phyloP scores from a whole-genome alignment of 2,329 filamentous ascomycete species.

The Lachnellula cervina region DNA sequence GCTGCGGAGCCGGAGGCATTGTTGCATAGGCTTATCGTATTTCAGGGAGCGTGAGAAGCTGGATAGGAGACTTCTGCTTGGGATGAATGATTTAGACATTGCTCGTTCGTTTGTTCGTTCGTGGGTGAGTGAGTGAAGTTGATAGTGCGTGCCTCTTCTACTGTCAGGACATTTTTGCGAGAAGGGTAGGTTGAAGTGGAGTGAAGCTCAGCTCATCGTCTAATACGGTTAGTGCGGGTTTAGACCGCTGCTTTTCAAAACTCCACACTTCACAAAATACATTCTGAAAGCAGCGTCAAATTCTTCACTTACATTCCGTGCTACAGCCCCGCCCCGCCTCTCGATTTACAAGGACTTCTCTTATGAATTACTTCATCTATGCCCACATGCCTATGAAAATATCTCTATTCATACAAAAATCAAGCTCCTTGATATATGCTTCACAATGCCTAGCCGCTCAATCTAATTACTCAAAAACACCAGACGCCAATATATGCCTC shows the following conservation, averaged over 20 bases:
- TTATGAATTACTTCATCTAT: slow-evolving; percentile 9
- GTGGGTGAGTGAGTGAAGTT: not conserved
- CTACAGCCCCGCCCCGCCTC: slow-evolving; percentile 6
- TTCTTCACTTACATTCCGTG: slow-evolving; percentile 8
- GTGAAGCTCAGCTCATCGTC: not conserved
- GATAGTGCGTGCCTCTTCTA: not conserved
- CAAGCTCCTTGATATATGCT: slow-evolving; percentile 1
- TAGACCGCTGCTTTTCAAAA: not conserved
- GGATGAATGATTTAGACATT: not conserved
- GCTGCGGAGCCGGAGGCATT: not conserved
- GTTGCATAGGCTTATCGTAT: not conserved
- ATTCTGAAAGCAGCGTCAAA: slow-evolving; percentile 2
- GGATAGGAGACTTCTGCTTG: not conserved
- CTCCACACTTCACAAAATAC: not conserved
- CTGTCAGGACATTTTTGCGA: not conserved
- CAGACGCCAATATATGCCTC: slow-evolving; percentile 12
- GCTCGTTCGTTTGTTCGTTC: no score
- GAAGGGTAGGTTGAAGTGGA: no score
- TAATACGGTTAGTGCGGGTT: not conserved
- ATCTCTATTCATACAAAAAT: slow-evolving; percentile 14
- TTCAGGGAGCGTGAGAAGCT: not conserved
- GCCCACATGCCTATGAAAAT: slow-evolving; percentile 1
- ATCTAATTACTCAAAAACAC: slow-evolving; percentile 9
- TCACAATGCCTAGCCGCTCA: slow-evolving; percentile 7
- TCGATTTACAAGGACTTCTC: not conserved